phyloP scores from a whole-genome alignment of 139 green algal genomes.

The Chlorella vulgaris region DNA sequence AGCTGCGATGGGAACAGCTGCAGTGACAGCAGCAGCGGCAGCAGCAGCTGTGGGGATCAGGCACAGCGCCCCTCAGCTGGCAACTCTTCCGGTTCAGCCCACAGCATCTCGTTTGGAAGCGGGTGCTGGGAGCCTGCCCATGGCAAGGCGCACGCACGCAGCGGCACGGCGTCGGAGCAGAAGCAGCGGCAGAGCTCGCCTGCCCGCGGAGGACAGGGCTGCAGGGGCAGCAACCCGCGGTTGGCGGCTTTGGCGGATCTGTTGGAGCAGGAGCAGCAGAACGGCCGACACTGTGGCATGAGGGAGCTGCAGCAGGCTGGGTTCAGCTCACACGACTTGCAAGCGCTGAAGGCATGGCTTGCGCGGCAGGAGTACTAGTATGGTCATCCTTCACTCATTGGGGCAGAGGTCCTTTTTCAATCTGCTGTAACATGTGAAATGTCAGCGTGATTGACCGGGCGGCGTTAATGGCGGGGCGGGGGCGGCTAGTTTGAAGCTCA shows the following conservation, averaged over 20 bases:
- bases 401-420: too few relatives aligned
- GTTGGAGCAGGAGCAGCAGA: not conserved
- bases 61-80: not conserved
- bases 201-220: not conserved
- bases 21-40: not conserved
- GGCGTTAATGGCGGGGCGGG: too few relatives aligned
- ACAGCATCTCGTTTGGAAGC: conserved; percentile 22
- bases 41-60: not conserved
- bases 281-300: not conserved
- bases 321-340: not conserved
- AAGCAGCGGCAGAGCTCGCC: not conserved
- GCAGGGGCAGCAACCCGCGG: not conserved
- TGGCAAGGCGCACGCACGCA: too few relatives aligned
- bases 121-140: not conserved
- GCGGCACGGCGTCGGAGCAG: not conserved
- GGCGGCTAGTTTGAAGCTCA: too few relatives aligned
- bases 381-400: not conserved
- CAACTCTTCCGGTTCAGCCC: not conserved
- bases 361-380: not conserved
- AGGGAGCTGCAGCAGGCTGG: not conserved
- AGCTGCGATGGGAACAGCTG: not conserved
- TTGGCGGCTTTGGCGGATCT: not conserved
- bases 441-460: too few relatives aligned
- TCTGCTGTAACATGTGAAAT: too few relatives aligned
- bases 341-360: conserved; percentile 6